Evolutionary conservation across 2,329 filamentous ascomycete species (phyloP).

Genomic region (Beauveria sp.): DNA sequence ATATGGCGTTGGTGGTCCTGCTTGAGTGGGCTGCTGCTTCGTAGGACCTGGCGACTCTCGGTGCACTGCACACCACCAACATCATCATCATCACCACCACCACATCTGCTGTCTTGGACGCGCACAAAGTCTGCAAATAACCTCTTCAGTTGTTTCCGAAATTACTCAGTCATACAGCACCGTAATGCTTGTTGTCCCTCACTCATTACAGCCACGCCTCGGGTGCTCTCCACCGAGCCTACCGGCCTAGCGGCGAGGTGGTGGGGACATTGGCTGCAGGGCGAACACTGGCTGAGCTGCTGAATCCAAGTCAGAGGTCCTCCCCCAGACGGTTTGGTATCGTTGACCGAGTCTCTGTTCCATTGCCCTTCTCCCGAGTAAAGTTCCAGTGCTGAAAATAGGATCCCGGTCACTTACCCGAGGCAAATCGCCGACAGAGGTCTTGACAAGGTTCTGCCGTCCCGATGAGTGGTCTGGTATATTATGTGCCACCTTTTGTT

Average conservation of each 20-base stretch:
- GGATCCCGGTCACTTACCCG: not conserved
- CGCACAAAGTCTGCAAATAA: not conserved
- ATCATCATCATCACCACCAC: not conserved
- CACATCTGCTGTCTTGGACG: not conserved
- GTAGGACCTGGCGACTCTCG: not conserved
- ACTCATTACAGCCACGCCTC: not conserved
- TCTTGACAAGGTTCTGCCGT: not conserved
- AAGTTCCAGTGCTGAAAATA: slow-evolving; percentile 1
- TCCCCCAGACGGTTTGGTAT: not conserved
- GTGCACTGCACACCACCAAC: not conserved
- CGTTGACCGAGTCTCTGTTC: not conserved
- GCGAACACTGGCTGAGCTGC: slow-evolving; percentile 8
- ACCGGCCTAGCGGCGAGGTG: not conserved
- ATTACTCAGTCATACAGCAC: slow-evolving; percentile 3
- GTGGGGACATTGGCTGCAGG: slow-evolving; percentile 8
- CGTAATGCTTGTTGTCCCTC: not conserved
- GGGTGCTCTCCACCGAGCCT: not conserved
- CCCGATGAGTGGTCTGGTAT: not conserved
- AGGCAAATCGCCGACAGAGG: not conserved
- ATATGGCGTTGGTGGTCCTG: not conserved
- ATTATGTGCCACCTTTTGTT: not conserved
- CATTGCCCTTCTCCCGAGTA: not conserved
- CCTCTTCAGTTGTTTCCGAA: not conserved
- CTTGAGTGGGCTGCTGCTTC: not conserved
- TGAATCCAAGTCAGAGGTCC: not conserved